These are phyloP conservation scores for Anisodus tanguticus DNA, from an alignment of 257 asterid species.

Conservation along the genomic window DNA sequence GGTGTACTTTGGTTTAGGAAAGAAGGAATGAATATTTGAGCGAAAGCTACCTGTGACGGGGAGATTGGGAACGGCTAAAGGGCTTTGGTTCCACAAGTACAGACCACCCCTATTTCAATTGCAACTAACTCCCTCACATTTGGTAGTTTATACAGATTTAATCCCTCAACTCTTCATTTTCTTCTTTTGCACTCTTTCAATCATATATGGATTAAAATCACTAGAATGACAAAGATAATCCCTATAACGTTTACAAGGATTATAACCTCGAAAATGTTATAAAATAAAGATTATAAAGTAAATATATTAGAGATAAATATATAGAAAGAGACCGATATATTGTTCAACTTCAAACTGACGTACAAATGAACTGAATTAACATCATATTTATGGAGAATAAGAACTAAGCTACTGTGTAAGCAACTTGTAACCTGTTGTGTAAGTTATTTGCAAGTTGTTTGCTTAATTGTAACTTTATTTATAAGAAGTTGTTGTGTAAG, in stretches of 20 bases:
- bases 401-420: too few species aligned
- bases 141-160: background rate
- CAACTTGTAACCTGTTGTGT: too few species aligned
- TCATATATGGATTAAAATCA: background rate
- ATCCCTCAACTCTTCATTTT: background rate
- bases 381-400: too few species aligned
- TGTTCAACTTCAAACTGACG: too few species aligned
- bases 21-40: background rate
- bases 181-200: background rate
- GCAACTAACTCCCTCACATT: slow-evolving; percentile 8
- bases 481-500: too few species aligned
- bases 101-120: background rate
- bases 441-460: too few species aligned
- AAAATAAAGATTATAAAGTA: too few species aligned
- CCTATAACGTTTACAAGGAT: background rate
- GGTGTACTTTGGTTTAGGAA: background rate
- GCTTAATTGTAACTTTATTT: too few species aligned
- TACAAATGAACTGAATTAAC: too few species aligned
- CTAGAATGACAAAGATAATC: background rate
- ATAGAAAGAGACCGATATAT: too few species aligned
- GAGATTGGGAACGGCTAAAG: background rate
- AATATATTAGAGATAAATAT: too few species aligned
- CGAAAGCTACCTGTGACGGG: background rate
- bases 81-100: background rate
- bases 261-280: too few species aligned